A percentile compares a stretch with the other conserved stretches of the same genome.
Evolutionary conservation across 371 early-diverging fungal genomes (phyloP).

Genomic region (Mortierella sp.): DNA sequence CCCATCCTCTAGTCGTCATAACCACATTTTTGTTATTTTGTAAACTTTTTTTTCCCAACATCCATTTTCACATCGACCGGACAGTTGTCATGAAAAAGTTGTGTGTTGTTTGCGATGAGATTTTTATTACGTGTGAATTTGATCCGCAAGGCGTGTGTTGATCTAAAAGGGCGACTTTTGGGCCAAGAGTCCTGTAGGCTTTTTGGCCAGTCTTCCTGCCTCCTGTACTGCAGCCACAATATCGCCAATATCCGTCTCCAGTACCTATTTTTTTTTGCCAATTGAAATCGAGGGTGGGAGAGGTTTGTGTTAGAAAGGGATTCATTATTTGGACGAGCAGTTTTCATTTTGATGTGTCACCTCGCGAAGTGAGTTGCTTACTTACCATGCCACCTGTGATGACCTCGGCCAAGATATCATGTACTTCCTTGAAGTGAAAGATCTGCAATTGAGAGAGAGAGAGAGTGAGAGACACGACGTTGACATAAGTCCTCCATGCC

Average conservation of each 20-base stretch:
- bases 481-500: no score
- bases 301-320: background rate
- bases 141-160: background rate
- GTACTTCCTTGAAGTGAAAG: conserved; percentile 84
- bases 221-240: conserved; percentile 74
- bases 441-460: conserved; percentile 61
- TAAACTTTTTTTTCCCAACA: conserved; percentile 1
- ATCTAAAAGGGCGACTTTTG: conserved; percentile 50
- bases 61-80: background rate
- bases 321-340: background rate
- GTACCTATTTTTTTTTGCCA: conserved; percentile 54
- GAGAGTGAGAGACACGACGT: no score
- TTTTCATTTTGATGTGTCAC: background rate
- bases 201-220: conserved; percentile 65
- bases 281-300: background rate
- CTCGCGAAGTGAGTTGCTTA: background rate
- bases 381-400: conserved; percentile 83
- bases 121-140: background rate
- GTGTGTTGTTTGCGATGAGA: background rate
- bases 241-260: conserved; percentile 76
- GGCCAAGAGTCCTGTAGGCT: conserved; percentile 55
- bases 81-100: background rate
- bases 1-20: background rate
- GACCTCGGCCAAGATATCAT: conserved; percentile 83
- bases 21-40: background rate